Evolutionary conservation across 2,329 filamentous ascomycete genomes (phyloP), one percentile per base, ranked within the genome.

Genomic region (Aotearoamyces nothofagi): DNA sequence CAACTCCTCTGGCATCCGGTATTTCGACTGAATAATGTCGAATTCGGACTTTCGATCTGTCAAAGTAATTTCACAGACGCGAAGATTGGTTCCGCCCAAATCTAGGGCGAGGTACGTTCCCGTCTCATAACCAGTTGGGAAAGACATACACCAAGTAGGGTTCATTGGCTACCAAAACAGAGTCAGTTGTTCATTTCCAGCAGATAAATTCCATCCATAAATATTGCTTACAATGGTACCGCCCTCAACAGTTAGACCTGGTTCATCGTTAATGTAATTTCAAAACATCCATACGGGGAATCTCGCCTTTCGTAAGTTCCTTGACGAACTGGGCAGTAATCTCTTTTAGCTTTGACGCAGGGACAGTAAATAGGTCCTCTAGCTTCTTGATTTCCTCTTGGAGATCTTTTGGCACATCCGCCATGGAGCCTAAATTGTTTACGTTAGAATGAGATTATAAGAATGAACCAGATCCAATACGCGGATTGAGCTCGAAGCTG

Each of bases 21-120:
- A 94, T 58, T 94, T 93, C 47, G 82, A 90, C 60, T 96, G 87
- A 39, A 86, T 83, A 47, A 94, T 92, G 52, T 90, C 82, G 56
- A 90, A 92, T 53, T 87, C 79, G 30, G 82, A 86, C 58, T 83
- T 80, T 50, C 82, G 70, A 32, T 92, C 78, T 14, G 82, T 83
- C 47, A 96, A 59, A 34, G 76, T 82, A 47, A 96, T 87, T 55
- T 92, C 80, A 55, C 87, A 94, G 40, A 96, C 86, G 51, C 87
- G 79, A 37, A 94, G 60, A 55, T 96, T 96, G 47, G 87, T 96
- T 44, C 87, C 87, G 33, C 87, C 87, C 79, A 96, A 92, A 50
- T 96, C 87, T 23, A 96, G 65, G 31, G 87, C 84, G 22, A 96
- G 63, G 53, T 75, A 93, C 9, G 78, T 90, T 36, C 87, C 87